Evolutionary conservation across 1,139 yeast genomes (phyloP), one percentile per base, ranked within the genome.

Genomic region (Geotrichum reessii): DNA sequence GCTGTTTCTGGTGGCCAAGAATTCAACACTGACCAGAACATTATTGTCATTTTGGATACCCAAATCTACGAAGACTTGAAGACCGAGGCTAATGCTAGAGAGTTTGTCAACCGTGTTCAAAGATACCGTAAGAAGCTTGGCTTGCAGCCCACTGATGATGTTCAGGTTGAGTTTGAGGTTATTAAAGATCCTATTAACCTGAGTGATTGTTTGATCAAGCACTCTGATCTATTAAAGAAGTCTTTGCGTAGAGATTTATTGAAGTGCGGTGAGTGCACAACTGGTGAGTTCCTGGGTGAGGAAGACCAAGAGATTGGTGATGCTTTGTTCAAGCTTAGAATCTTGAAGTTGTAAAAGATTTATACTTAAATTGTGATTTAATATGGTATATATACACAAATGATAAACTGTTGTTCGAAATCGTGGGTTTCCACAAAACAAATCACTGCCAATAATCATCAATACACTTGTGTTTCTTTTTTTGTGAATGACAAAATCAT

Each of bases 81-180:
- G 77, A 84, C 88, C 57, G 98, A 93, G 78, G 98, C 98, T 73
- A 80, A 88, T 68, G 97, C 97, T 7, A 89, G 99, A 78, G 99
- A 95, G 74, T 81, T 95, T 71, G 82, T 93, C 70, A 95, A 95
- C 81, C 91, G 99, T 76, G 91, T 95, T 66, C 99, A 95, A 80
- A 87, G 97, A 75, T 83, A 92, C 73, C 88, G 99, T 77, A 95
- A 95, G 85, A 91, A 92, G 81, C 92, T 90, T 63, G 97, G 97
- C 48, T 80, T 95, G 70, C 89, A 87, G 69, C 92, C 96, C 62
- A 92, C 98, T 50, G 99, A 95, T 71, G 99, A 95, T 67, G 95
- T 95, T 56, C 77, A 82, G 65, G 96, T 95, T 63, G 91, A 92
- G 75, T 89, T 89, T 75, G 76, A 82, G 63, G 73, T 92, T 64